Conservation (phyloP, 164 flowering plant species). For the Vitis labrusca region DNA sequence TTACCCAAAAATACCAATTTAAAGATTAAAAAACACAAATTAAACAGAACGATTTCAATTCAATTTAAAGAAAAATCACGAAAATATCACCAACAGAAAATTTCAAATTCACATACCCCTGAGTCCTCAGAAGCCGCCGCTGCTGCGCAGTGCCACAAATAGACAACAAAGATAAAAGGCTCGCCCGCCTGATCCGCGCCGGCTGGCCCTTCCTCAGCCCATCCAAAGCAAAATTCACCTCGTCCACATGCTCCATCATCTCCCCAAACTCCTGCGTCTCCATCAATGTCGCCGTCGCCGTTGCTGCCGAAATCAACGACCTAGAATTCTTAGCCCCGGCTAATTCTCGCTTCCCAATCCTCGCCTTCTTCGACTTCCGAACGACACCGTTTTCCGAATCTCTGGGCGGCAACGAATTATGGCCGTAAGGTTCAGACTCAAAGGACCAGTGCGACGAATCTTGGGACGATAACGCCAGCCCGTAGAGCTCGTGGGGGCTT, state of each 20-base stretch:
- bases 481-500: constrained; percentile 45
- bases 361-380: constrained; percentile 26
- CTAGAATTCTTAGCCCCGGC: constrained; percentile 10
- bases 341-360: constrained; percentile 5
- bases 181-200: constrained; percentile 64
- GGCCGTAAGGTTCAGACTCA: constrained; percentile 35
- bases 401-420: constrained; percentile 13
- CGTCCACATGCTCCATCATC: constrained; percentile 96
- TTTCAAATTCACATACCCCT: constrained; percentile 58
- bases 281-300: constrained; percentile 72
- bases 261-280: constrained; percentile 96
- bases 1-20: neutral
- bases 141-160: constrained; percentile 62
- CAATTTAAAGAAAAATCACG: neutral
- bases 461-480: constrained; percentile 57
- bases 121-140: constrained; percentile 70
- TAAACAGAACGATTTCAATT: no score
- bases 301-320: constrained; percentile 13
- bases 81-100: neutral
- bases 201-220: constrained; percentile 77
- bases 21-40: neutral
- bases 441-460: constrained; percentile 67
- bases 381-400: constrained; percentile 12
- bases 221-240: constrained; percentile 89
- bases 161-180: constrained; percentile 68